These are phyloP conservation scores for Diaporthe vexans DNA, from an alignment of 2,329 filamentous ascomycete species.

Conservation along the genomic window DNA sequence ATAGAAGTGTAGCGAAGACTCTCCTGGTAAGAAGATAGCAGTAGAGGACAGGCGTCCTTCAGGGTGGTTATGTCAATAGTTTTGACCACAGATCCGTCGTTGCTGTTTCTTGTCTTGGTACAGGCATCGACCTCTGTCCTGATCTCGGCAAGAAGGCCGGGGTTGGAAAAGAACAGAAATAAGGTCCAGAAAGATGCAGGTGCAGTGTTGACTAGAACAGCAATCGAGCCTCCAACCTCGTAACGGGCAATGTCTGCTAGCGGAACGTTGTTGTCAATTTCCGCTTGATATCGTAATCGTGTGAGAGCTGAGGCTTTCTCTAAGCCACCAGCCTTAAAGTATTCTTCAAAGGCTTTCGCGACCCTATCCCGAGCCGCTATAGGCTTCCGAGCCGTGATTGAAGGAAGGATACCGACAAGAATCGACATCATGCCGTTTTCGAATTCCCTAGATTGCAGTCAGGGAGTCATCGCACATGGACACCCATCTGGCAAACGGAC, in stretches of 20 bases:
- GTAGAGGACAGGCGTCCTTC: conserved; percentile 53
- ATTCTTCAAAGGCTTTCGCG: conserved; percentile 53
- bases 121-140: conserved; percentile 32
- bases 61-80: conserved; percentile 49
- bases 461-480: too few relatives aligned
- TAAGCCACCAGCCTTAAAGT: conserved; percentile 56
- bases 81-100: conserved; percentile 35
- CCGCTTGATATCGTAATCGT: conserved; percentile 52
- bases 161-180: conserved; percentile 50
- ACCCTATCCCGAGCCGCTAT: conserved; percentile 52
- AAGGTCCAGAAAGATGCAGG: conserved; percentile 58
- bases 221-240: conserved; percentile 57
- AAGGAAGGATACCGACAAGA: conserved; percentile 47
- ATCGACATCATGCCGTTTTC: conserved; percentile 45
- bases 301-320: conserved; percentile 55
- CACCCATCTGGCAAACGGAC: too few relatives aligned
- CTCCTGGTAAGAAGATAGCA: conserved; percentile 58
- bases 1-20: conserved; percentile 55
- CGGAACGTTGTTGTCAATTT: conserved; percentile 49
- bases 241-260: conserved; percentile 55
- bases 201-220: conserved; percentile 56
- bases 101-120: background rate
- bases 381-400: conserved; percentile 50
- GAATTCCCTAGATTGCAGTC: conserved; percentile 39
- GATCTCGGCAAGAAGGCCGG: conserved; percentile 7